Conservation (phyloP, 2,329 filamentous ascomycete genomes). For the Venturia effusa region DNA sequence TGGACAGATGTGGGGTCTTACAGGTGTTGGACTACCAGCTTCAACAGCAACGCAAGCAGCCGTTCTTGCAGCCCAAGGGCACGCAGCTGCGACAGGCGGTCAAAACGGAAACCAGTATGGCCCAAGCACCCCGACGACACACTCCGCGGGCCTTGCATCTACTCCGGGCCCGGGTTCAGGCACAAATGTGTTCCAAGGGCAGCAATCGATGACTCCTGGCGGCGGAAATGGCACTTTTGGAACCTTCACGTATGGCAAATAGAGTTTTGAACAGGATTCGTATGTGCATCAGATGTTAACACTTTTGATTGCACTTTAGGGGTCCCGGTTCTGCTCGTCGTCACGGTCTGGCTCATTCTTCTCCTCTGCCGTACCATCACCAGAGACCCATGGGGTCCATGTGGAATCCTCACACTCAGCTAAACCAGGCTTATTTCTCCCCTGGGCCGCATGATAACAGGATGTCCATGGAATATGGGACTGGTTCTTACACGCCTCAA, state of each 20-base stretch:
- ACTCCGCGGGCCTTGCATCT: constrained; percentile 45
- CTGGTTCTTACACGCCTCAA: no score
- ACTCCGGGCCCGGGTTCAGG: constrained; percentile 6
- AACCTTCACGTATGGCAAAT: constrained; percentile 40
- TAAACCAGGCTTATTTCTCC: no score
- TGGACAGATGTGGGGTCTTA: constrained; percentile 85
- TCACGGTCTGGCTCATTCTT: neutral
- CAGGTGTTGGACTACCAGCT: constrained; percentile 15
- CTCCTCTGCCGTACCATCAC: no score
- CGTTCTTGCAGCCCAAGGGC: constrained; percentile 11
- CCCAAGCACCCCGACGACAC: constrained; percentile 60
- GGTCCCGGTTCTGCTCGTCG: neutral
- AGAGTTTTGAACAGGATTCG: neutral
- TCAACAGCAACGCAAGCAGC: constrained; percentile 10
- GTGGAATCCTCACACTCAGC: no score
- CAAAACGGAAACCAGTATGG: constrained; percentile 27
- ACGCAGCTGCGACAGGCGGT: constrained; percentile 13
- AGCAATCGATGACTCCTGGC: constrained; percentile 50
- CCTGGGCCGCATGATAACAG: no score
- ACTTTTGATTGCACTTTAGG: neutral
- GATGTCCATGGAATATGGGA: no score
- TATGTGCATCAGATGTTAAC: neutral
- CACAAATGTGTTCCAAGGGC: neutral
- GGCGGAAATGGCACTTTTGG: constrained; percentile 62
- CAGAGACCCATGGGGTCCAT: no score